Conservation (phyloP, 2,329 filamentous ascomycete species). For the Penicillium italicum region DNA sequence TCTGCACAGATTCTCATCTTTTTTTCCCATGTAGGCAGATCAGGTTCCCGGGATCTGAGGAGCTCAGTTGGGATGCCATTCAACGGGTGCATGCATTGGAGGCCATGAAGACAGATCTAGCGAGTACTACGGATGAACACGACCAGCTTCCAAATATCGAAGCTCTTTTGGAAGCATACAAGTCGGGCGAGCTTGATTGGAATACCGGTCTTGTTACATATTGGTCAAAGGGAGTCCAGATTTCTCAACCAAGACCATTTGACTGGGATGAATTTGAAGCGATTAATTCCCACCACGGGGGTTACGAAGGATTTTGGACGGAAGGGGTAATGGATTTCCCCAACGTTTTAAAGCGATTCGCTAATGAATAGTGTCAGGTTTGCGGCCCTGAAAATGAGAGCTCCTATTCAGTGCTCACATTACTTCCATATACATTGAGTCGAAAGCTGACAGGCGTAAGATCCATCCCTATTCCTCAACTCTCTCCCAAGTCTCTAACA, state of each 20-base stretch:
- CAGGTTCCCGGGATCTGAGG: neutral
- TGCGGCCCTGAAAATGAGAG: neutral
- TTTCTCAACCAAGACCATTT: constrained; percentile 3
- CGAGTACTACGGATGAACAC: neutral
- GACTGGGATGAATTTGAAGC: constrained; percentile 6
- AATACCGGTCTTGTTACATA: neutral
- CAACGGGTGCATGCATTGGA: neutral
- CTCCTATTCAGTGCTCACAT: neutral
- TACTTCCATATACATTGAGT: rapidly evolving
- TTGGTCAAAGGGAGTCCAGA: neutral
- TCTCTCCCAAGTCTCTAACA: neutral
- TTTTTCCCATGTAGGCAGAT: neutral
- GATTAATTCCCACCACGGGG: neutral
- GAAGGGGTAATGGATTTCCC: neutral
- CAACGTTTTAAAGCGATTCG: rapidly evolving
- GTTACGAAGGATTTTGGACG: neutral
- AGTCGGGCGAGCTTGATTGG: neutral
- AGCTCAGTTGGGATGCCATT: neutral
- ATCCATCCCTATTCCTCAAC: neutral
- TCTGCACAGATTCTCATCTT: neutral
- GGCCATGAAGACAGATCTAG: neutral
- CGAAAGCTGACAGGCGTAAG: neutral
- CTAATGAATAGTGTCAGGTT: neutral
- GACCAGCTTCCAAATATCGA: neutral
- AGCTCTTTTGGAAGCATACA: neutral